Percentiles rank a stretch among this genome's conserved stretches.
These are phyloP conservation scores for Carex sylvatica DNA, from an alignment of 202 grass and related monocot species.

Conservation along the genomic window DNA sequence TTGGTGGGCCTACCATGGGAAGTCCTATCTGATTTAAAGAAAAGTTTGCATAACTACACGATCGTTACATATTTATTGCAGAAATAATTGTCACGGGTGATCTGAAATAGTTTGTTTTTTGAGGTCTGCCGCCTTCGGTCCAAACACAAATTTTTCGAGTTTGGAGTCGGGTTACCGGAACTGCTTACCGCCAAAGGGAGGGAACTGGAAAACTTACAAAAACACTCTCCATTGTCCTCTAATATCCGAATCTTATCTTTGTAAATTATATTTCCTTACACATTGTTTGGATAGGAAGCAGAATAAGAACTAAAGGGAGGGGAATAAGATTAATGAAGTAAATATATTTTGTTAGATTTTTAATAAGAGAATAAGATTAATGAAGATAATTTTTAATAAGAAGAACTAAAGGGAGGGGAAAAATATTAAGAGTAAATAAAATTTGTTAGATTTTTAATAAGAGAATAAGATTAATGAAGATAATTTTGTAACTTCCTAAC, in stretches of 20 bases:
- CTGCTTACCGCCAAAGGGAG: conserved; percentile 22
- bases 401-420: no score
- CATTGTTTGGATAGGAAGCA: no score
- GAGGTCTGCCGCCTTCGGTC: conserved; percentile 29
- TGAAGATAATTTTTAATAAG: no score
- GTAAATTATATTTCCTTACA: no score
- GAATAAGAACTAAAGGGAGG: no score
- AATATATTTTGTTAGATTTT: no score
- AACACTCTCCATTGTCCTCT: background rate
- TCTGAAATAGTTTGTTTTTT: conserved; percentile 3
- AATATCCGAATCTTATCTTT: background rate
- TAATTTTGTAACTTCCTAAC: no score
- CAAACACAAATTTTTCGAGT: conserved; percentile 11
- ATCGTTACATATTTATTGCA: background rate
- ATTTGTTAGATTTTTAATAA: no score
- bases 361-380: no score
- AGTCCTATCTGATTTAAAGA: background rate
- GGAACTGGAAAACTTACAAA: conserved; percentile 6
- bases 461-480: no score
- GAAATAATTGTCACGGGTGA: background rate
- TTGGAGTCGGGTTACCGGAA: conserved; percentile 7
- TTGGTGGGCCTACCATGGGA: background rate
- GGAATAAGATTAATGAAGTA: background rate
- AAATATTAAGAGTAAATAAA: no score
- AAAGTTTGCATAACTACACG: background rate